These are phyloP conservation scores for Penicillium sp. DNA, from an alignment of 2,329 filamentous ascomycete species.

Conservation along the genomic window DNA sequence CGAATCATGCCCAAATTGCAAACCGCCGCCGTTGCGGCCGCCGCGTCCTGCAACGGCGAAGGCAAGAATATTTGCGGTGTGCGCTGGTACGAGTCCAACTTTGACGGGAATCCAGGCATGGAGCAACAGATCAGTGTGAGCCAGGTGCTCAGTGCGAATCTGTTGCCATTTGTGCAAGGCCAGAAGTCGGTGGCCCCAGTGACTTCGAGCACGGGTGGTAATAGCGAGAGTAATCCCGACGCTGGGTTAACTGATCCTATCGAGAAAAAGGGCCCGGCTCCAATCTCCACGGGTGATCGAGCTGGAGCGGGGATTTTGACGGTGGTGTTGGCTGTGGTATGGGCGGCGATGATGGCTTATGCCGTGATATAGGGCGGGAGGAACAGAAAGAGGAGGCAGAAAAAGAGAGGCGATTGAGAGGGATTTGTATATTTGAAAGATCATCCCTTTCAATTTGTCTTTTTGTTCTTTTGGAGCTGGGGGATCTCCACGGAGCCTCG, in stretches of 20 bases:
- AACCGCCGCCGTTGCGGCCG: conserved; percentile 54
- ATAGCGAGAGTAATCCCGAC: conserved; percentile 33
- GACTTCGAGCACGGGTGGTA: conserved; percentile 51
- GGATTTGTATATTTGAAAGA: too few species aligned
- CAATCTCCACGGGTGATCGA: conserved; percentile 29
- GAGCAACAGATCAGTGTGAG: conserved; percentile 65
- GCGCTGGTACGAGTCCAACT: conserved; percentile 52
- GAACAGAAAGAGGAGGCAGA: too few species aligned
- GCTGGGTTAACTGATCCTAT: conserved; percentile 23
- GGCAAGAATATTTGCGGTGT: conserved; percentile 55
- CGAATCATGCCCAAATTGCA: conserved; percentile 54
- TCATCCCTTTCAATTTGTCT: too few species aligned
- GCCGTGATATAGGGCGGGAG: conserved; percentile 18
- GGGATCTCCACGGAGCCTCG: too few species aligned
- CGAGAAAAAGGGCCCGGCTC: conserved; percentile 1
- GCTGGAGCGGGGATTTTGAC: conserved; percentile 39
- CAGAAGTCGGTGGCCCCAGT: conserved; percentile 39
- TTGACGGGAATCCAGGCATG: conserved; percentile 56
- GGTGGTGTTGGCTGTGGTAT: conserved; percentile 22
- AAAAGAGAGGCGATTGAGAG: too few species aligned
- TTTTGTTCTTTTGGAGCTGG: too few species aligned
- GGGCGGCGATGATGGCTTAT: conserved; percentile 28
- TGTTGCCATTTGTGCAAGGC: conserved; percentile 44
- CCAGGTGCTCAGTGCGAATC: conserved; percentile 56
- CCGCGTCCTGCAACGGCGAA: conserved; percentile 49